Evolutionary conservation across 306 rosid species (phyloP).

Genomic region (Hippophae gyantsensis): DNA sequence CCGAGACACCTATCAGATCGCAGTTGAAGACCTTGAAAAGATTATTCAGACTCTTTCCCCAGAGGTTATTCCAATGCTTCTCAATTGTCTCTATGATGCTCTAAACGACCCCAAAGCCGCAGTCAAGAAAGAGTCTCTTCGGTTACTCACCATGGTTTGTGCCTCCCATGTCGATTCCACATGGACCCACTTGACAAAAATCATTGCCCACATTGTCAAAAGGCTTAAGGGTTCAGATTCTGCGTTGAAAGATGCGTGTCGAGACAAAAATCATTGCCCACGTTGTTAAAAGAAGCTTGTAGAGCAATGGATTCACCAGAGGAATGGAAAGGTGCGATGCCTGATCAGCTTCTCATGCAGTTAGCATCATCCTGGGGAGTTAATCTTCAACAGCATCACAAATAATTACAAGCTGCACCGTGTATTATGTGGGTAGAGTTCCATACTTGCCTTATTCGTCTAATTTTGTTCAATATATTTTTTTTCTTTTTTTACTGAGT

Average conservation of each 20-base stretch:
- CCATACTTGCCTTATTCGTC: background rate
- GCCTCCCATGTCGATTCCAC: slow-evolving; percentile 51
- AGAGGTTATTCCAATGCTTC: slow-evolving; percentile 69
- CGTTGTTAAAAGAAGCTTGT: slow-evolving; percentile 58
- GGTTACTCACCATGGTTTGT: slow-evolving; percentile 54
- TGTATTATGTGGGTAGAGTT: background rate
- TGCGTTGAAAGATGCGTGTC: slow-evolving; percentile 63
- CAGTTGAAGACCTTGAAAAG: slow-evolving; percentile 74
- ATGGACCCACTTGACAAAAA: slow-evolving; percentile 59
- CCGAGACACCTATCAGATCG: slow-evolving; percentile 91
- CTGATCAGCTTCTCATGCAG: slow-evolving; percentile 76
- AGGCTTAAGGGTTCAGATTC: slow-evolving; percentile 81
- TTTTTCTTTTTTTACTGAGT: too few relatives aligned
- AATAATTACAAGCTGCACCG: slow-evolving; percentile 13
- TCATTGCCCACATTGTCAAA: slow-evolving; percentile 51
- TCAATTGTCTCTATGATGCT: slow-evolving; percentile 79
- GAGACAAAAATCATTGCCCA: slow-evolving; percentile 22
- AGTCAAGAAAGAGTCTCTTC: slow-evolving; percentile 64
- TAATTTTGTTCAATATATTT: too few relatives aligned
- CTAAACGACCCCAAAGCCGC: slow-evolving; percentile 77
- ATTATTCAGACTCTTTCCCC: slow-evolving; percentile 52
- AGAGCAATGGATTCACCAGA: slow-evolving; percentile 52
- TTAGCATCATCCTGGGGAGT: slow-evolving; percentile 87
- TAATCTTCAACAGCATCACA: slow-evolving; percentile 59
- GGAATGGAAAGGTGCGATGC: slow-evolving; percentile 79